These are phyloP conservation scores for Hypomontagnella submonticulosa DNA, from an alignment of 495 filamentous ascomycete genomes.

Conservation along the genomic window DNA sequence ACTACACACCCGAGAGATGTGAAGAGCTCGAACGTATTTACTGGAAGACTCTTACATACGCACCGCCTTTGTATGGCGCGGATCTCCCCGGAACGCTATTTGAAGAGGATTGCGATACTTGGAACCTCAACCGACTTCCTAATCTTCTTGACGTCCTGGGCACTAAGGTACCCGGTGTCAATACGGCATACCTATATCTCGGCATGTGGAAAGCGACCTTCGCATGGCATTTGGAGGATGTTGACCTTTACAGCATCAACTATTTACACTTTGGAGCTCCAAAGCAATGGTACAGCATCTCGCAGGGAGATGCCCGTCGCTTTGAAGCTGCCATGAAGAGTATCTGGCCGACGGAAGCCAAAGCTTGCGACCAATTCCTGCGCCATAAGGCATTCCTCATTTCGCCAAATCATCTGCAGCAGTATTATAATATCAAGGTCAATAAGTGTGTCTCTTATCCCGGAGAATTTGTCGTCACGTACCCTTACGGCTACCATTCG, in stretches of 20 bases:
- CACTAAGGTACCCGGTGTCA: constrained; percentile 95
- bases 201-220: constrained; percentile 99
- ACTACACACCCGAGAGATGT: constrained; percentile 90
- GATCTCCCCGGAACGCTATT: constrained; percentile 98
- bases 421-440: constrained; percentile 90
- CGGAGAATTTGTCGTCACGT: constrained; percentile 98
- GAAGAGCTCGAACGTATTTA: constrained; percentile 93
- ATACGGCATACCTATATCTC: constrained; percentile 97
- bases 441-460: constrained; percentile 97
- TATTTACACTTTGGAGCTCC: constrained; percentile 99
- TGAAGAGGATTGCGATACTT: constrained; percentile 81
- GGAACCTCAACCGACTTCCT: constrained; percentile 94
- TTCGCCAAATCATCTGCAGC: constrained; percentile 85
- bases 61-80: constrained; percentile 92
- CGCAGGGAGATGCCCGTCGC: constrained; percentile 90
- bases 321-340: constrained; percentile 97
- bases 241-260: constrained; percentile 99
- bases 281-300: constrained; percentile 99
- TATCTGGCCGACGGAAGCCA: constrained; percentile 96
- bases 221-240: constrained; percentile 98
- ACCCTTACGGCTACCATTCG: constrained; percentile 98
- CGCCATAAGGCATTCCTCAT: constrained; percentile 99
- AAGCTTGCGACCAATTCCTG: constrained; percentile 94
- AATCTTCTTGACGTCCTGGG: constrained; percentile 95
- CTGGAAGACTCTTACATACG: constrained; percentile 96